Conservation (phyloP, 2,329 filamentous ascomycete genomes). For the Ustilaginoidea virens region DNA sequence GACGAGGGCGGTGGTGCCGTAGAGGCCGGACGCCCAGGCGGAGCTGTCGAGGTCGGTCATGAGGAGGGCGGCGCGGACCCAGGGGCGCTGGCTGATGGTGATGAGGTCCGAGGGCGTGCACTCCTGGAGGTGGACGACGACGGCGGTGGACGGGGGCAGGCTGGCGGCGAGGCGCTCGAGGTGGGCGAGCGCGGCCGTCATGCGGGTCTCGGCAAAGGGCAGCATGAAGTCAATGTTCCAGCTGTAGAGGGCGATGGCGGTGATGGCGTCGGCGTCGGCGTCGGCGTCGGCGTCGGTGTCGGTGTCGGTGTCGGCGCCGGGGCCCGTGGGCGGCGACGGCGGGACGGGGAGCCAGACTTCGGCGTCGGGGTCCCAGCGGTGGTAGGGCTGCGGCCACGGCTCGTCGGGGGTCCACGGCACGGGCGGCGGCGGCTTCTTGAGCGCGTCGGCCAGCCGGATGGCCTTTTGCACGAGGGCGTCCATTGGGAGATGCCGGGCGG, state of each 20-base stretch:
- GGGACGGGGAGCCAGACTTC: neutral
- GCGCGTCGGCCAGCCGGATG: constrained; percentile 1
- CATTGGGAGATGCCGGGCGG: too few relatives aligned
- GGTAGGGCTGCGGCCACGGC: constrained; percentile 4
- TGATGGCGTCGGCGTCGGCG: constrained; percentile 4
- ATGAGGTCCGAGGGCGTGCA: constrained; percentile 29
- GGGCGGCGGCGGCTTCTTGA: constrained; percentile 2
- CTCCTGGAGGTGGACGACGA: constrained; percentile 34
- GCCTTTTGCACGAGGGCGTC: constrained; percentile 1
- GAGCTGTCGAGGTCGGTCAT: constrained; percentile 28
- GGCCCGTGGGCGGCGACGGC: too few relatives aligned
- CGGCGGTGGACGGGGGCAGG: constrained; percentile 9
- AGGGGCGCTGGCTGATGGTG: constrained; percentile 25
- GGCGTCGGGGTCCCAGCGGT: neutral
- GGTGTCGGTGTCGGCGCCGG: neutral
- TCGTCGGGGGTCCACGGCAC: constrained; percentile 4
- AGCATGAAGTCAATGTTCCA: constrained; percentile 24
- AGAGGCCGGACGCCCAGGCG: constrained; percentile 28
- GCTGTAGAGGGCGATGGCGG: constrained; percentile 14
- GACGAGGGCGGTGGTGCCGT: constrained; percentile 37
- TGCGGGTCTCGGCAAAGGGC: constrained; percentile 14
- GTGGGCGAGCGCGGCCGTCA: constrained; percentile 16
- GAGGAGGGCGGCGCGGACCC: constrained; percentile 31
- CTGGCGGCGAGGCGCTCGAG: constrained; percentile 7
- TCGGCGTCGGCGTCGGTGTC: neutral